A percentile compares a stretch with the other conserved stretches of the same genome.
phyloP scores from a whole-genome alignment of 2,329 filamentous ascomycete species.

The Alternaria rosae region DNA sequence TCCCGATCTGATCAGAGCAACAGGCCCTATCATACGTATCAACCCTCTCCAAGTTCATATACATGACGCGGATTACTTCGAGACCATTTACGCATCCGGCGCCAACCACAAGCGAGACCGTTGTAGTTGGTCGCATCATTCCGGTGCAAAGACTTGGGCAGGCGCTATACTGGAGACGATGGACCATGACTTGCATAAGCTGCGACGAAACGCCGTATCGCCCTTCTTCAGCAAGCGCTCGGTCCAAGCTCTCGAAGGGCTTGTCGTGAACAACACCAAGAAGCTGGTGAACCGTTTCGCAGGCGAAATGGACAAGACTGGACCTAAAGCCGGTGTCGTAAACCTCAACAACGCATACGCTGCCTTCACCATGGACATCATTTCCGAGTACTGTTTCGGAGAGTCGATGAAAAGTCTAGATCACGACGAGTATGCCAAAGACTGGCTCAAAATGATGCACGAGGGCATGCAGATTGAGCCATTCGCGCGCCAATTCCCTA shows the following conservation, averaged over 20 bases:
- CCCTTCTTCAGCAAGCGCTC: slow-evolving; percentile 35
- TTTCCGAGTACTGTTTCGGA: slow-evolving; percentile 20
- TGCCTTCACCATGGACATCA: slow-evolving; percentile 24
- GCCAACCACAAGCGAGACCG: slow-evolving; percentile 18
- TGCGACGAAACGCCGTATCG: slow-evolving; percentile 27
- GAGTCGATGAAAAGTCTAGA: slow-evolving; percentile 2
- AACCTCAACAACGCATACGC: slow-evolving; percentile 16
- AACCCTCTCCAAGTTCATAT: slow-evolving; percentile 27
- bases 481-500: not conserved
- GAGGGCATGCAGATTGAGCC: not conserved
- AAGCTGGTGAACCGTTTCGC: not conserved
- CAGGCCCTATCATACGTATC: slow-evolving; percentile 19
- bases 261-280: slow-evolving; percentile 16
- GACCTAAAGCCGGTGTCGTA: not conserved
- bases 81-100: slow-evolving; percentile 22
- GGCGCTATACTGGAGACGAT: slow-evolving; percentile 23
- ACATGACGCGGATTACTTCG: slow-evolving; percentile 22
- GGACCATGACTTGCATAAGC: slow-evolving; percentile 33
- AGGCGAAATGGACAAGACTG: not conserved
- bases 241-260: slow-evolving; percentile 15
- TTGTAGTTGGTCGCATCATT: slow-evolving; percentile 12
- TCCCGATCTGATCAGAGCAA: not conserved
- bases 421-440: slow-evolving; percentile 5
- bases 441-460: not conserved
- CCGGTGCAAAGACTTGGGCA: slow-evolving; percentile 1